Conservation (phyloP, 805 yeast genomes). For the Candida pini region DNA sequence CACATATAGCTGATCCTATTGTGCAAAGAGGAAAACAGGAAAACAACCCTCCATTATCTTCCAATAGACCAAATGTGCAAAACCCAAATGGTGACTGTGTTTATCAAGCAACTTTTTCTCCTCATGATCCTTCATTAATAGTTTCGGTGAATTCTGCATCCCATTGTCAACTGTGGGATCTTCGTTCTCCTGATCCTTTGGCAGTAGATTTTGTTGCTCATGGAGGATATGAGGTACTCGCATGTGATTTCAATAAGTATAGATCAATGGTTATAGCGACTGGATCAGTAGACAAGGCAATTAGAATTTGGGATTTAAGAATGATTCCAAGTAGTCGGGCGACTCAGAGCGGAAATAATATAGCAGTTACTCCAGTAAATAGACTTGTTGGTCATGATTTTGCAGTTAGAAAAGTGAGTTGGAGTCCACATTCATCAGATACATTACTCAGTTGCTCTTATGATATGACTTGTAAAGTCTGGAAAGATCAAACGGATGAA, state of each 20-base stretch:
- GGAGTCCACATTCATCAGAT: constrained; percentile 85
- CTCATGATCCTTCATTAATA: constrained; percentile 69
- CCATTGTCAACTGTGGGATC: constrained; percentile 75
- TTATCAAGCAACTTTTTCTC: constrained; percentile 78
- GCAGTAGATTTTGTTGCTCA: constrained; percentile 64
- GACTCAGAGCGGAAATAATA: constrained; percentile 33
- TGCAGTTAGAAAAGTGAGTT: constrained; percentile 74
- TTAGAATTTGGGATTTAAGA: constrained; percentile 85
- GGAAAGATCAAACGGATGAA: constrained; percentile 69
- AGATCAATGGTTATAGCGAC: constrained; percentile 74
- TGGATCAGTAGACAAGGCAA: constrained; percentile 85
- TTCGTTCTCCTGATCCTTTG: constrained; percentile 59
- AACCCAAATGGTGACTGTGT: constrained; percentile 50
- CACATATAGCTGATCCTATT: constrained; percentile 12
- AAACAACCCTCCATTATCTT: constrained; percentile 30
- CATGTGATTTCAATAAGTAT: constrained; percentile 90
- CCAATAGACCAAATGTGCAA: constrained; percentile 27
- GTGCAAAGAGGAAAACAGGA: not conserved
- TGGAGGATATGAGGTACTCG: constrained; percentile 71
- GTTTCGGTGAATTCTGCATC: constrained; percentile 73
- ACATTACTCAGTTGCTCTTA: constrained; percentile 73
- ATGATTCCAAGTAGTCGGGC: constrained; percentile 42
- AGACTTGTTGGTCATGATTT: constrained; percentile 83
- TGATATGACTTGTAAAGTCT: constrained; percentile 87
- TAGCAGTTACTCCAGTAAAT: constrained; percentile 65